Conservation (phyloP, 139 green algal genomes). For the Eudorina sp. region DNA sequence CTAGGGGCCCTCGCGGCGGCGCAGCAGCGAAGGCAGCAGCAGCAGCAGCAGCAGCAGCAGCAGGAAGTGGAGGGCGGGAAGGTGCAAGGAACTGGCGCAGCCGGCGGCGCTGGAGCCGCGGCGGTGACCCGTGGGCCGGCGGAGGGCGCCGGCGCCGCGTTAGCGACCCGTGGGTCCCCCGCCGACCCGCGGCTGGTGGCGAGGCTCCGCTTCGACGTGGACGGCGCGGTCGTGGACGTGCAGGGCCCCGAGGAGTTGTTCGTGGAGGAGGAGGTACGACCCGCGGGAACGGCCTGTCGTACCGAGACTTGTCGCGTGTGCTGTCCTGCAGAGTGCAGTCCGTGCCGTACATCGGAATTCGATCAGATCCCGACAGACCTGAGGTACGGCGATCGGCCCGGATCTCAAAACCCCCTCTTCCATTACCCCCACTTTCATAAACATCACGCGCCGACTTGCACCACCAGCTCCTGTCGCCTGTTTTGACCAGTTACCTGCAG, state of each 20-base stretch:
- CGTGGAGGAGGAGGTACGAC: constrained; percentile 39
- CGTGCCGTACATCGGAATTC: no score
- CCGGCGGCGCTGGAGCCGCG: not conserved
- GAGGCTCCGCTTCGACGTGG: constrained; percentile 59
- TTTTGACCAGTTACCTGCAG: no score
- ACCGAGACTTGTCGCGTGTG: no score
- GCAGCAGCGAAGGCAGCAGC: constrained; percentile 9
- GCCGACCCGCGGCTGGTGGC: constrained; percentile 57
- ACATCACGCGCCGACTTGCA: no score
- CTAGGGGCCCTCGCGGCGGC: not conserved
- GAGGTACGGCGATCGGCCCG: no score
- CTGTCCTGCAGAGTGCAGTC: no score
- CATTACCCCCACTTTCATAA: no score
- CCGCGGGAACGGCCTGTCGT: no score
- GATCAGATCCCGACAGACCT: no score
- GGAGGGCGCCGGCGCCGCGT: not conserved
- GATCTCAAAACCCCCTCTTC: no score
- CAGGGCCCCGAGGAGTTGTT: constrained; percentile 42
- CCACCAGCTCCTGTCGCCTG: no score
- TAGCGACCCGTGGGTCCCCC: not conserved
- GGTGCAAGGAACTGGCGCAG: no score
- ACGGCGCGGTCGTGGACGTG: constrained; percentile 54
- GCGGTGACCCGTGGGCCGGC: not conserved
- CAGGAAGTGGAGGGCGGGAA: not conserved
- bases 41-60: constrained; percentile 13